Evolutionary conservation across 1,139 yeast genomes (phyloP), one percentile per base, ranked within the genome.

Genomic region (Saccharomyces hybrid): DNA sequence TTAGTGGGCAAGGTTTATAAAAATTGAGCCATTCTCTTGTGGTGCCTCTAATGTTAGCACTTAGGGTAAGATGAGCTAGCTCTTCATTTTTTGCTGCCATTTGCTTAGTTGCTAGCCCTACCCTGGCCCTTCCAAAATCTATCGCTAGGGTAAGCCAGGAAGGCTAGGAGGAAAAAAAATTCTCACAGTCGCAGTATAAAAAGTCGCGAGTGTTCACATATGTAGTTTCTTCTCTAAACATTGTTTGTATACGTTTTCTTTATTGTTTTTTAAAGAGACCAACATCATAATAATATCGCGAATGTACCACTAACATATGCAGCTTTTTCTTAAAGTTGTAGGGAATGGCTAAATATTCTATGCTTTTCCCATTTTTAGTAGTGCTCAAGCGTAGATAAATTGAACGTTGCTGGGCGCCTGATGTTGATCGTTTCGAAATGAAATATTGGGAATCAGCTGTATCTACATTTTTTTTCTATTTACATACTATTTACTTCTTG

Each of bases 321-420:
- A 44, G 26, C 29, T 47, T 50, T 53, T 59, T 60, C 56, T 47
- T 54, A 54, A 52, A 47, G 48, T 48, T 52, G 50, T 50, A 52
- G 57, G 54, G 56, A 48, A 46, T 47, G 62, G 57, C 54, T 57
- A 61, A 53, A 53, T 56, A 52, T 49, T 55, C 50, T 55, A 46
- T 57, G 55, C 55, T 54, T 53, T 49, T 54, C 54, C 53, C 55
- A 52, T 47, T 56, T 53, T 51, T 67, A 57, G 73, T 68, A 52
- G 52, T 50, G 51, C 57, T 53, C 54, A 61, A 60, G 73, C 71
- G 73, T 69, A 70, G 73, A 71, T 48, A 31, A 57, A 68, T 52
- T 52, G 74, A 67, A 63, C 75, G 75, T 71, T 72, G 73, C 75
- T 72, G 75, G 75, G 75, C 75, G 73, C 75, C 75, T 65, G 73